A percentile compares a stretch with the other conserved stretches of the same genome.
phyloP scores from a whole-genome alignment of 163 green algal genomes.

The Smithsoniella earleae region DNA sequence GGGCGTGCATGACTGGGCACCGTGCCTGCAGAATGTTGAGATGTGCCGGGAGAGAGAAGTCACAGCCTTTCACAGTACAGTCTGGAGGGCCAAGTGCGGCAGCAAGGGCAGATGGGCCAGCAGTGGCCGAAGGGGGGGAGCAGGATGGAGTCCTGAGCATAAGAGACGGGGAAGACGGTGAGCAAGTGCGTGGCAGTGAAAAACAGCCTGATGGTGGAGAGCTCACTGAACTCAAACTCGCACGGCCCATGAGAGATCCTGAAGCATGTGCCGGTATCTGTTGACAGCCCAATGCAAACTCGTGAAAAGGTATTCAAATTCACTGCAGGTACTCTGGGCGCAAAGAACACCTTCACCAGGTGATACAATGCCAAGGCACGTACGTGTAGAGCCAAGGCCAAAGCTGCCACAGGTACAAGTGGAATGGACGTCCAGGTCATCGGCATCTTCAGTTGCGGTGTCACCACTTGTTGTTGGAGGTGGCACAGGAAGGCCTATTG shows the following conservation, averaged over 20 bases:
- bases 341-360: not conserved
- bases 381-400: slow-evolving; percentile 12
- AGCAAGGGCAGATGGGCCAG: no score
- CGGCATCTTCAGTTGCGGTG: slow-evolving; percentile 5
- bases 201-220: not conserved
- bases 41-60: slow-evolving; percentile 7
- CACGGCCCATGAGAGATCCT: not conserved
- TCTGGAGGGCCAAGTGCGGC: slow-evolving; percentile 24
- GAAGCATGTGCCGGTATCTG: not conserved
- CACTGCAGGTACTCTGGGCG: no score
- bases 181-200: not conserved
- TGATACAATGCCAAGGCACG: not conserved
- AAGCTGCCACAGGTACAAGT: slow-evolving; percentile 31
- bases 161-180: not conserved
- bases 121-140: not conserved
- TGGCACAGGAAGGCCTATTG: not conserved
- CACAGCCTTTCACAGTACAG: slow-evolving; percentile 7
- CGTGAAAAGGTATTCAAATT: not conserved
- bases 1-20: slow-evolving; percentile 21
- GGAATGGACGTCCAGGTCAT: slow-evolving; percentile 13
- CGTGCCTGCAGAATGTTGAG: not conserved
- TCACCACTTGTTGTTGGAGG: not conserved
- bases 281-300: not conserved
- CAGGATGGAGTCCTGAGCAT: not conserved
- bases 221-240: not conserved